A percentile compares a stretch with the other conserved stretches of the same genome.
phyloP scores from a whole-genome alignment of 495 filamentous ascomycete species.

The Rhizodiscina lignyota region DNA sequence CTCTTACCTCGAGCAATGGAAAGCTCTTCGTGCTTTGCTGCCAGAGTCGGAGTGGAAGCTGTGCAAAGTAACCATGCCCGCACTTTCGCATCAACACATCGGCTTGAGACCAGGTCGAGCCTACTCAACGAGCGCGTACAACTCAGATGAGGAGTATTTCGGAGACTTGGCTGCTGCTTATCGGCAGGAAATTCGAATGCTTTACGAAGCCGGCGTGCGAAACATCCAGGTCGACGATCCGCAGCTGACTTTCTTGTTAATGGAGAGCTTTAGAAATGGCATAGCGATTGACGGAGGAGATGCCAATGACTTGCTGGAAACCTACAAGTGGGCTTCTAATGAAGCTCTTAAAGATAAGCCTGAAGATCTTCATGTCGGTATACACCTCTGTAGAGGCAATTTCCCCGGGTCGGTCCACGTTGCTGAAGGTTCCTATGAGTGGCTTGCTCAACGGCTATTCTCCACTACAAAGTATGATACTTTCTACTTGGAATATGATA shows the following conservation, averaged over 20 bases:
- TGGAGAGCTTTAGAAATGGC: constrained; percentile 40
- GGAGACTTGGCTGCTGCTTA: constrained; percentile 43
- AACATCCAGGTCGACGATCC: constrained; percentile 54
- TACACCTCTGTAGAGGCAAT: constrained; percentile 49
- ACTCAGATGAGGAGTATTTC: constrained; percentile 42
- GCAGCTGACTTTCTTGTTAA: constrained; percentile 49
- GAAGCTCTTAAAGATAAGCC: constrained; percentile 37
- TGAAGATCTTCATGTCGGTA: constrained; percentile 44
- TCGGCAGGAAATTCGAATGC: constrained; percentile 38
- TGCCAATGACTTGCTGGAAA: constrained; percentile 34
- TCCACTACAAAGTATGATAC: constrained; percentile 45
- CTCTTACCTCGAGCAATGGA: too few relatives aligned
- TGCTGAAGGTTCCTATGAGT: constrained; percentile 50
- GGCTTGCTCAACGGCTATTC: constrained; percentile 48
- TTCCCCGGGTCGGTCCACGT: constrained; percentile 38
- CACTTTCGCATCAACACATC: constrained; percentile 50
- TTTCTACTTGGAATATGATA: constrained; percentile 56
- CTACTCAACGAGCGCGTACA: constrained; percentile 38
- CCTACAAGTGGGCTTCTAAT: constrained; percentile 48
- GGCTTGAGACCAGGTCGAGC: constrained; percentile 40
- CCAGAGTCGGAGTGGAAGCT: constrained; percentile 30
- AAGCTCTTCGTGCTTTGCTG: constrained; percentile 33
- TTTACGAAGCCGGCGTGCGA: constrained; percentile 44
- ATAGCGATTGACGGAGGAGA: constrained; percentile 36
- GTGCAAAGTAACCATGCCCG: constrained; percentile 48